Conservation (phyloP, 192 early-diverging fungal species). For the Podochytrium sp. region DNA sequence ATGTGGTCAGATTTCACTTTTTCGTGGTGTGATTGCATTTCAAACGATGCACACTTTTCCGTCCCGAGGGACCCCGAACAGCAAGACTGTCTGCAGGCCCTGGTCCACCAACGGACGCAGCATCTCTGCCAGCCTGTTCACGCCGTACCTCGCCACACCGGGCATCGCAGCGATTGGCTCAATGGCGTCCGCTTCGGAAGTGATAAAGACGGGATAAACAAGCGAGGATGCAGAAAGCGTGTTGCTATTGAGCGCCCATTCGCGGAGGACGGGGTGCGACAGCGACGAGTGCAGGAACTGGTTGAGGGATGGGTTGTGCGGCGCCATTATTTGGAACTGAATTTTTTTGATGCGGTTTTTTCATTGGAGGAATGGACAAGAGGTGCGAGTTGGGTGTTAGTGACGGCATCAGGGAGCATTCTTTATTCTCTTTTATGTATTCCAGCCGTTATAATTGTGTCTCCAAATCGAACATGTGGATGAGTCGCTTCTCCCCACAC, state of each 20-base stretch:
- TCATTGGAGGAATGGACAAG: too few relatives aligned
- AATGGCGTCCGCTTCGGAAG: constrained; percentile 74
- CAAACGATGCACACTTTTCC: constrained; percentile 25
- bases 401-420: too few relatives aligned
- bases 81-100: constrained; percentile 83
- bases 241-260: constrained; percentile 68
- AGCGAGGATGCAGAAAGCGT: constrained; percentile 68
- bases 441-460: too few relatives aligned
- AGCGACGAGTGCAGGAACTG: constrained; percentile 85
- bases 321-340: too few relatives aligned
- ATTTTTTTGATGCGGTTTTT: too few relatives aligned
- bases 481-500: too few relatives aligned
- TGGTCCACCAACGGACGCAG: constrained; percentile 85
- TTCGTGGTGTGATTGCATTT: background rate
- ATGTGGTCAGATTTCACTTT: background rate
- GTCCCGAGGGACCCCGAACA: constrained; percentile 90
- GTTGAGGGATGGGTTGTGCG: background rate
- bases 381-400: too few relatives aligned
- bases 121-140: constrained; percentile 75
- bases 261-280: constrained; percentile 77
- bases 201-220: constrained; percentile 95
- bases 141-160: constrained; percentile 56
- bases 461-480: too few relatives aligned
- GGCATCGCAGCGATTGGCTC: constrained; percentile 84
- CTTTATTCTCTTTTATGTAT: too few relatives aligned